Conservation (phyloP, 768 basidiomycete genomes). For the Rhodotorula taiwanensis region DNA sequence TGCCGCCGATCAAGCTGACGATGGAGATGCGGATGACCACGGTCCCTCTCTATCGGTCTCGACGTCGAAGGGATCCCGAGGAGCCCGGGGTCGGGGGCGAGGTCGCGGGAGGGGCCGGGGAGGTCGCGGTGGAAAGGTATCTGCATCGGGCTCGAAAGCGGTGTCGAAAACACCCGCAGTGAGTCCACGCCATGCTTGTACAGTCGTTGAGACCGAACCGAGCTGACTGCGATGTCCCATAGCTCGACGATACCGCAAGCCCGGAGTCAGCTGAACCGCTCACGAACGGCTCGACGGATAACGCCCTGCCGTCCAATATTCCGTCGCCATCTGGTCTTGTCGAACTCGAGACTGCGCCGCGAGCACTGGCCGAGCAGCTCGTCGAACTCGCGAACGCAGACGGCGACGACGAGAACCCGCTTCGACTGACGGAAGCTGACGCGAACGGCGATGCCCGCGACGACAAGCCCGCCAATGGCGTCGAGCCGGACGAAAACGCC, state of each 20-base stretch:
- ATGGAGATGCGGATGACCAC: not conserved
- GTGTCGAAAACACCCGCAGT: too few relatives aligned
- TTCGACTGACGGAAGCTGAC: not conserved
- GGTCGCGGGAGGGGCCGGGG: not conserved
- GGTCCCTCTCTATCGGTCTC: too few relatives aligned
- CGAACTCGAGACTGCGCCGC: slow-evolving; percentile 21
- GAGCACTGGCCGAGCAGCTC: slow-evolving; percentile 7
- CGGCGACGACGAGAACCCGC: not conserved
- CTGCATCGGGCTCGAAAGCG: too few relatives aligned
- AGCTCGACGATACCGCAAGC: too few relatives aligned
- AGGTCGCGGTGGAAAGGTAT: not conserved
- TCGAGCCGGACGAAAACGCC: slow-evolving; percentile 54
- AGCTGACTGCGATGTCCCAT: not conserved
- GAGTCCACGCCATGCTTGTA: too few relatives aligned
- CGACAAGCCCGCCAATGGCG: slow-evolving; percentile 41
- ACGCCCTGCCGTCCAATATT: slow-evolving; percentile 3
- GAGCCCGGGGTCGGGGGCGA: not conserved
- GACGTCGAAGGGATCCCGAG: not conserved
- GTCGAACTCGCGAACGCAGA: slow-evolving; percentile 6
- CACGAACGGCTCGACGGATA: slow-evolving; percentile 6
- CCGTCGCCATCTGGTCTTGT: slow-evolving; percentile 18
- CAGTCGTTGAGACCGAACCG: too few relatives aligned
- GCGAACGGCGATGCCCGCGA: not conserved
- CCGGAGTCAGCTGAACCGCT: not conserved
- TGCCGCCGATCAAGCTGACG: not conserved